Percentiles rank a stretch among this genome's conserved stretches.
Conservation (phyloP, 2,329 filamentous ascomycete genomes). For the Exophiala viscosa region DNA sequence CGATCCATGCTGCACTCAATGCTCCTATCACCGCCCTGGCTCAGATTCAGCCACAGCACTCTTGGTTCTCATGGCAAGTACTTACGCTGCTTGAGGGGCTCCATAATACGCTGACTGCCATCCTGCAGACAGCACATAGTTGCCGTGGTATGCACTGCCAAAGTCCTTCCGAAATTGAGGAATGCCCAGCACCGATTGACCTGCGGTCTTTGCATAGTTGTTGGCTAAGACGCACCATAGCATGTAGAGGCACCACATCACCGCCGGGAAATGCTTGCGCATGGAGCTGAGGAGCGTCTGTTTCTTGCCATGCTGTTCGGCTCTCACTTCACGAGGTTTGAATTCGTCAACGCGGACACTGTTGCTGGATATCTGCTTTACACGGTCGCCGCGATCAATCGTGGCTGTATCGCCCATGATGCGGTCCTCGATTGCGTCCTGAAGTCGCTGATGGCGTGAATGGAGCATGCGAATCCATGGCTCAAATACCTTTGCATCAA, state of each 20-base stretch:
- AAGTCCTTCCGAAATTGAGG: conserved; percentile 56
- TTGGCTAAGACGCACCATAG: conserved; percentile 13
- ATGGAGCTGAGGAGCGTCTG: neutral
- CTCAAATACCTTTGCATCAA: too few relatives aligned
- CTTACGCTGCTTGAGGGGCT: conserved; percentile 18
- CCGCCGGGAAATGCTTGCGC: conserved; percentile 1
- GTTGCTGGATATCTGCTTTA: too few relatives aligned
- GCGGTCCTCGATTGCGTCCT: too few relatives aligned
- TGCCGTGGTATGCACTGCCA: conserved; percentile 47
- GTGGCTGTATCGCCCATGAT: too few relatives aligned
- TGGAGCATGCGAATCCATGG: too few relatives aligned
- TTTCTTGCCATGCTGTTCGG: too few relatives aligned
- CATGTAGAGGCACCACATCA: conserved; percentile 15
- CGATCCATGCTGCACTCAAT: conserved; percentile 29
- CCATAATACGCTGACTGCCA: conserved; percentile 51
- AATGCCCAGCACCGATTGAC: conserved; percentile 55
- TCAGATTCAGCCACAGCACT: neutral
- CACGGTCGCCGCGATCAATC: too few relatives aligned
- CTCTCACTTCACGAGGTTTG: too few relatives aligned
- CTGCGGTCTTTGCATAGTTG: conserved; percentile 15
- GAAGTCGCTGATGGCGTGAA: too few relatives aligned
- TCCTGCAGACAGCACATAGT: conserved; percentile 43
- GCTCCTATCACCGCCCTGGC: conserved; percentile 9
- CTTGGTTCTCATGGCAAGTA: neutral
- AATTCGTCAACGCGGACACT: too few relatives aligned